A percentile compares a stretch with the other conserved stretches of the same genome.
Evolutionary conservation across 495 filamentous ascomycete species (phyloP).

Genomic region (Aspergillus cavernicola): DNA sequence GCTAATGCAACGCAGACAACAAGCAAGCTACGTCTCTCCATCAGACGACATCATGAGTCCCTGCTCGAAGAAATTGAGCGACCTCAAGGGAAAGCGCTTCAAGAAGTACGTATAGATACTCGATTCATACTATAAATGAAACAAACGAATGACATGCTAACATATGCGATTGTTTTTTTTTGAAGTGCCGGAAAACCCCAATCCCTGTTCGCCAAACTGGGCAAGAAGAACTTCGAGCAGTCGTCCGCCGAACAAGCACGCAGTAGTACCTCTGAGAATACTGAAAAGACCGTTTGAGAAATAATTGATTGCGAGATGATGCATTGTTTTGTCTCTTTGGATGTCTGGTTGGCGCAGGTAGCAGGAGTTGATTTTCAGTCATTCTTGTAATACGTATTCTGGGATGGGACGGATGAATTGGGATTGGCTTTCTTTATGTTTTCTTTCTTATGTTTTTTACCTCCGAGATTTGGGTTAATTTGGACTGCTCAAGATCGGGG

Average conservation of each 20-base stretch:
- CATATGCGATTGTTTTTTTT: conserved; percentile 12
- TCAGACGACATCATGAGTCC: conserved; percentile 91
- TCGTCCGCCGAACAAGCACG: conserved; percentile 19
- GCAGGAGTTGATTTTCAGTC: conserved; percentile 9
- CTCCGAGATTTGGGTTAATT: conserved; percentile 11
- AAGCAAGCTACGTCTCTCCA: conserved; percentile 78
- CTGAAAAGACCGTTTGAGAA: not conserved
- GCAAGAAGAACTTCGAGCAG: conserved; percentile 50
- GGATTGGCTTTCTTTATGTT: not conserved
- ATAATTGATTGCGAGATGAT: conserved; percentile 11
- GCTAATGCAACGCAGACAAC: conserved; percentile 27
- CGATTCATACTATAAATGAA: not conserved
- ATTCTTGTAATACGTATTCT: conserved; percentile 2
- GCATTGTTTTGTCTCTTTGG: conserved; percentile 17
- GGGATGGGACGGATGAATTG: not conserved
- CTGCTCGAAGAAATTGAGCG: conserved; percentile 83
- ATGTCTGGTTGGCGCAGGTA: conserved; percentile 11
- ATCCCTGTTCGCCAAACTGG: conserved; percentile 47
- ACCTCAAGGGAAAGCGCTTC: conserved; percentile 79
- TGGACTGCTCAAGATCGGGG: not conserved
- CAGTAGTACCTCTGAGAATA: not conserved
- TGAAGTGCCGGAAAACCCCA: conserved; percentile 45
- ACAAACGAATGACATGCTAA: not conserved
- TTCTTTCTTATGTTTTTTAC: conserved; percentile 10
- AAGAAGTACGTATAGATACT: conserved; percentile 42